Evolutionary conservation across 2,329 filamentous ascomycete genomes (phyloP).

Genomic region (Calonectria naviculata): DNA sequence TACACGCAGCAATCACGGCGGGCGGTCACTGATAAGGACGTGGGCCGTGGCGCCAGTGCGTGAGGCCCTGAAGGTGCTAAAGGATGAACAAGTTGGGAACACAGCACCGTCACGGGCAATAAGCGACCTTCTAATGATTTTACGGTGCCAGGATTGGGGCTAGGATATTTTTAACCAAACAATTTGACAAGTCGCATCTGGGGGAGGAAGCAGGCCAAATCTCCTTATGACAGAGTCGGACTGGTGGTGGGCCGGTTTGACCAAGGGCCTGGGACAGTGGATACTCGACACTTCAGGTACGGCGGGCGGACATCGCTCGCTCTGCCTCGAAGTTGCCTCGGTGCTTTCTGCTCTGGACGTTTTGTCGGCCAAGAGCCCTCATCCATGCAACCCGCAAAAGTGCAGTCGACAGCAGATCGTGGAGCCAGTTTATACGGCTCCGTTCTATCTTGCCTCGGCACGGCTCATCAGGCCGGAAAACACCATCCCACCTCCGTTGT

Average conservation of each 20-base stretch:
- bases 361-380: not conserved
- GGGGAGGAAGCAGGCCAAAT: not conserved
- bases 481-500: not conserved
- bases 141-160: not conserved
- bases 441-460: too few species aligned
- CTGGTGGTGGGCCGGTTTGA: conserved; percentile 11
- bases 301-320: not conserved
- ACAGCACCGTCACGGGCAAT: too few species aligned
- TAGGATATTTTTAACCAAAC: conserved; percentile 8
- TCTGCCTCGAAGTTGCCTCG: not conserved
- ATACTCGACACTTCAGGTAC: not conserved
- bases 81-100: not conserved
- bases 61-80: conserved; percentile 1
- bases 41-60: conserved; percentile 4
- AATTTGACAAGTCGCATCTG: conserved; percentile 19
- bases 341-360: not conserved
- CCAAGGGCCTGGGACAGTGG: conserved; percentile 19
- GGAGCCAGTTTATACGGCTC: not conserved
- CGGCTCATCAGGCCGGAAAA: not conserved
- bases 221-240: not conserved
- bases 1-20: conserved; percentile 1
- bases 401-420: not conserved
- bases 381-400: not conserved
- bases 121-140: not conserved
- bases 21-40: conserved; percentile 14